These are phyloP conservation scores for Hypoxylon lenormandii DNA, from an alignment of 495 filamentous ascomycete genomes.

Conservation along the genomic window DNA sequence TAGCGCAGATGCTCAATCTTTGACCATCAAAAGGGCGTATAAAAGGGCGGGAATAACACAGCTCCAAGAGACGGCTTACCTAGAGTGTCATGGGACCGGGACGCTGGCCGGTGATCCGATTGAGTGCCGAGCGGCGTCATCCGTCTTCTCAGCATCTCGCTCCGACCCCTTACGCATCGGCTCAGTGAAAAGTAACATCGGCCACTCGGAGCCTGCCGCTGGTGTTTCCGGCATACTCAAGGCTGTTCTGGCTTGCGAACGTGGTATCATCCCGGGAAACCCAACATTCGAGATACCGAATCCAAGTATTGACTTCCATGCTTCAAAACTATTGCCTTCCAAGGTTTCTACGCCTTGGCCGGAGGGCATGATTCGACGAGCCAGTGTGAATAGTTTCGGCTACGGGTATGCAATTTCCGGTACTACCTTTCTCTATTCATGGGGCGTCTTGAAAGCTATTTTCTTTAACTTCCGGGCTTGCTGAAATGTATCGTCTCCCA, in stretches of 20 bases:
- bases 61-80: slow-evolving; percentile 47
- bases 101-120: slow-evolving; percentile 62
- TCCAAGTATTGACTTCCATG: slow-evolving; percentile 42
- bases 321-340: too few species aligned
- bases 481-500: too few species aligned
- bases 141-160: not conserved
- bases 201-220: slow-evolving; percentile 61
- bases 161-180: slow-evolving; percentile 1
- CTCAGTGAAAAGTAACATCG: slow-evolving; percentile 65
- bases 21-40: slow-evolving; percentile 65
- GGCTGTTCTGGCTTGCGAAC: slow-evolving; percentile 59
- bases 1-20: slow-evolving; percentile 65
- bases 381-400: slow-evolving; percentile 67
- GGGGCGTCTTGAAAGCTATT: too few species aligned
- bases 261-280: slow-evolving; percentile 52
- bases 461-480: too few species aligned
- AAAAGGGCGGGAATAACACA: slow-evolving; percentile 48
- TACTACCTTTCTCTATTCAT: too few species aligned
- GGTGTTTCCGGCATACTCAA: slow-evolving; percentile 65
- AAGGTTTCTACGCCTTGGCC: too few species aligned
- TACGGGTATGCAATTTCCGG: too few species aligned
- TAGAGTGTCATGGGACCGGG: slow-evolving; percentile 63
- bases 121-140: slow-evolving; percentile 29
- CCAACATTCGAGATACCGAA: slow-evolving; percentile 55
- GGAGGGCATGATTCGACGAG: slow-evolving; percentile 39